Conservation (phyloP, 2,329 filamentous ascomycete genomes). For the Sordariomycetes sp. region DNA sequence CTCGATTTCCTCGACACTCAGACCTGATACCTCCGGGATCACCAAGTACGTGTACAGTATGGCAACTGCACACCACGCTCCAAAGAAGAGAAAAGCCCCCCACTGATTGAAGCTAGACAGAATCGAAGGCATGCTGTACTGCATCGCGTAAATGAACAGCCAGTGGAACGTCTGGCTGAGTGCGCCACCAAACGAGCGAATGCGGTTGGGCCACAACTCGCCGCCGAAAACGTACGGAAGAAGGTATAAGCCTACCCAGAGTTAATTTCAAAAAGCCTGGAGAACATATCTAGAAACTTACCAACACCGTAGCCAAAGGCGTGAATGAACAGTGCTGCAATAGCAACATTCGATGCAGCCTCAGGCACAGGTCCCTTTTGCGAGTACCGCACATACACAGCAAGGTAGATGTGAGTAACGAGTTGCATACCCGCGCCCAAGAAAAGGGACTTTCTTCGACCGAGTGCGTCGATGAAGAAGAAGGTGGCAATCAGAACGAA, state of each 20-base stretch:
- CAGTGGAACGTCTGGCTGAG: slow-evolving; percentile 18
- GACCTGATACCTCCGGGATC: slow-evolving; percentile 27
- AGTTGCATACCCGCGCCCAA: slow-evolving; percentile 24
- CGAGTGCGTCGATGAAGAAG: slow-evolving; percentile 33
- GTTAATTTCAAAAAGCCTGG: neutral
- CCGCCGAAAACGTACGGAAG: slow-evolving; percentile 34
- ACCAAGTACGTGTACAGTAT: slow-evolving; percentile 26
- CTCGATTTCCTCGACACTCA: slow-evolving; percentile 28
- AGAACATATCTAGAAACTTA: slow-evolving; percentile 4
- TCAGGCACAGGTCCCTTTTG: slow-evolving; percentile 13
- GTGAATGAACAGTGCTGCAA: slow-evolving; percentile 34
- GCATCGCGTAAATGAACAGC: slow-evolving; percentile 31
- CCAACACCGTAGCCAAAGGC: slow-evolving; percentile 31
- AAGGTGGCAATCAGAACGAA: slow-evolving; percentile 29
- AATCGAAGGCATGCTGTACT: slow-evolving; percentile 21
- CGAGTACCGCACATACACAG: slow-evolving; percentile 25
- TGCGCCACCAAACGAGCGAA: slow-evolving; percentile 32
- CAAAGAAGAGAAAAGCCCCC: slow-evolving; percentile 34
- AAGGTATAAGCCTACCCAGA: slow-evolving; percentile 15
- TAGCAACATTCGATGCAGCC: slow-evolving; percentile 23
- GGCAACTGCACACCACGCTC: slow-evolving; percentile 24
- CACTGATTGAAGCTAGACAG: slow-evolving; percentile 24
- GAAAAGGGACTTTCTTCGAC: slow-evolving; percentile 26
- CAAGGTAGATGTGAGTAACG: slow-evolving; percentile 29
- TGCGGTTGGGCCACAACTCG: slow-evolving; percentile 34